Evolutionary conservation across 2,329 filamentous ascomycete species (phyloP).

Genomic region (Ramularia endophylla): DNA sequence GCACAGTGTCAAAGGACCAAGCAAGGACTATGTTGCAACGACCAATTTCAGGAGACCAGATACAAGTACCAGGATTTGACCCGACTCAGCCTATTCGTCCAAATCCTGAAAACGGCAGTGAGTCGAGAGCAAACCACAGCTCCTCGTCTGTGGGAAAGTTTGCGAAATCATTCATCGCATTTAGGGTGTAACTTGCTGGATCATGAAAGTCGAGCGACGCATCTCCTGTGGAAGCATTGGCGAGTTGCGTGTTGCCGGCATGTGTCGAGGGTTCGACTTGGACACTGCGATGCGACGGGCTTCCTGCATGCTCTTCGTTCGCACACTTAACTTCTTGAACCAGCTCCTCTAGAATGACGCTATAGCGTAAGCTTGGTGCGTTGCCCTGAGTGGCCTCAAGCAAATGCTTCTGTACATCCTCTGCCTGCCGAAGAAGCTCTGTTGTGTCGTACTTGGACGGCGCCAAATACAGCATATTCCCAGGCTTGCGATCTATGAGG

Average conservation of each 20-base stretch:
- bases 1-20: conserved; percentile 64
- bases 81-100: conserved; percentile 5
- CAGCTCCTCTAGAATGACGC: conserved; percentile 49
- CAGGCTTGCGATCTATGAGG: conserved; percentile 41
- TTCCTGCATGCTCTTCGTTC: conserved; percentile 9
- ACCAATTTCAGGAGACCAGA: conserved; percentile 31
- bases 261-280: conserved; percentile 1
- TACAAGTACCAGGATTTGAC: background rate
- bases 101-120: conserved; percentile 24
- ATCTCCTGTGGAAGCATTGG: background rate
- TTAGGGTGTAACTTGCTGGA: background rate
- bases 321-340: conserved; percentile 36
- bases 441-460: background rate
- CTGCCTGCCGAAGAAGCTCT: conserved; percentile 38
- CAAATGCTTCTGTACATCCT: conserved; percentile 45
- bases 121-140: conserved; percentile 26
- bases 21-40: conserved; percentile 60
- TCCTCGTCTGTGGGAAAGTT: conserved; percentile 24
- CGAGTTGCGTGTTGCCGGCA: background rate
- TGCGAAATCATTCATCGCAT: conserved; percentile 8
- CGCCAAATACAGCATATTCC: background rate
- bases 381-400: conserved; percentile 34
- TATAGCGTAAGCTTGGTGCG: conserved; percentile 45
- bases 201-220: conserved; percentile 5
- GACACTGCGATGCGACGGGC: conserved; percentile 8